Evolutionary conservation across 257 asterid genomes (phyloP), one percentile per base, ranked within the genome.

Genomic region (Ocimum tenuiflorum): DNA sequence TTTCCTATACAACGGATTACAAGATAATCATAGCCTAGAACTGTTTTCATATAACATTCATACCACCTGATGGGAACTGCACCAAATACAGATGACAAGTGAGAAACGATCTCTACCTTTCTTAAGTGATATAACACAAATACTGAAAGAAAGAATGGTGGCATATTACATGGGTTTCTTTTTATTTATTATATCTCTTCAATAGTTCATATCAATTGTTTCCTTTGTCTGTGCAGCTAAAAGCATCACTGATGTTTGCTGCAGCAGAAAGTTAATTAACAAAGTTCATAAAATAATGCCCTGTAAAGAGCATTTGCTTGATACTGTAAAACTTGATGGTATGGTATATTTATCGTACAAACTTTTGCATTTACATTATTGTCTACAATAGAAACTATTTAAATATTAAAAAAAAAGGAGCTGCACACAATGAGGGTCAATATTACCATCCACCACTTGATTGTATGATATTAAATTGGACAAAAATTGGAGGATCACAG

Each of bases 1-100:
- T 43, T 74, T 48, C 62, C 55, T 20, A 41, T 24, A 38, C 42
- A 14, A 54, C 56, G 39, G 56, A 52, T 67, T 35, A 27, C 54
- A 62, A 18, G 60, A 73, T 19, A 66, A 19, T 60, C 70, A 74
- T 20, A 61, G 10, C 48, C 73, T 69, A 52, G 42, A 59, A 12
- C 36, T 24, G 9, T 36, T 20, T 50, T 50, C 50, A 68, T 33
- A 45, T 33, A 24, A 50, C 33, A 57, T 57, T 8, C 12, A 43
- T 38, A 49, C 13, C 49, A 68, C 20, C 51, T 42, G 27, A 68
- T 42, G 47, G 57, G 50, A 65, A 73, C 42, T 27, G 41, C 22
- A 47, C 20, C 29, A 65, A 53, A 66, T 38, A 24, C 67, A 60
- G 57, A 60, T 39, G 8, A 39, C 58, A 38, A 36, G 55, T 20